Base-by-base conservation (phyloP, 2,329 filamentous ascomycete genomes). In the Alternaria gansuensis region DNA sequence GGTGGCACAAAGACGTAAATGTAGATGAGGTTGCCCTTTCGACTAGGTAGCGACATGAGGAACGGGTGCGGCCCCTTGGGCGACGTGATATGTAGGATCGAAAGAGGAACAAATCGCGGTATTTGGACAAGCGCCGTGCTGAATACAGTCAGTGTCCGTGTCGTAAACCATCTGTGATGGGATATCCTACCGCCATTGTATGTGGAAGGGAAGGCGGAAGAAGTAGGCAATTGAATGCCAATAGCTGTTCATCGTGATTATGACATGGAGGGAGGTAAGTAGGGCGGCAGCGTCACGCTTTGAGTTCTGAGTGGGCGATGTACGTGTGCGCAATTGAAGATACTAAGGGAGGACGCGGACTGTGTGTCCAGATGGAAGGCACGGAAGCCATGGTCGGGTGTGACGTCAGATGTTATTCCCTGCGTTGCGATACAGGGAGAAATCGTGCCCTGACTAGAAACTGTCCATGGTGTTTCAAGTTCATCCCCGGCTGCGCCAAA, bases 1-100 rank as follows among this genome's bases (percentile, higher is more conserved):
- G 77, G 74, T n/a, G 79, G 78, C 6, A 80, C 66, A 61, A 80
- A 81, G 28, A 80, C 72, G 59, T 79, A 80, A 24, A 78, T 63
- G 5, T 78, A 74, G 26, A 81, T 80, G 44, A 68, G 71, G 46
- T 72, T 64, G 49, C 71, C 68, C 56, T 73, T 75, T 4, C 79
- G 71, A 44, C 76, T 79, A 28, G 78, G 78, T 4, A 81, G 70
- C 26, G 78, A 71, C 41, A 80, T 66, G 28, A 78, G 63, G 59
- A 80, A 79, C 1, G 79, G 79, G 43, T 79, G 75, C n/a, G 79
- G 78, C 14, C 78, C 78, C 64, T 75, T 69, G 2, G 77, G 77
- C 36, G 74, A 76, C 3, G 78, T 81, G 51, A 78, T 53, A 48
- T 77, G 74, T 0, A 78, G 69, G 50, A 78, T 72, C 5, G 69